A percentile compares a stretch with the other conserved stretches of the same genome.
These are phyloP conservation scores for Zygoascus bituminiphila DNA, from an alignment of 805 yeast genomes.

Conservation along the genomic window DNA sequence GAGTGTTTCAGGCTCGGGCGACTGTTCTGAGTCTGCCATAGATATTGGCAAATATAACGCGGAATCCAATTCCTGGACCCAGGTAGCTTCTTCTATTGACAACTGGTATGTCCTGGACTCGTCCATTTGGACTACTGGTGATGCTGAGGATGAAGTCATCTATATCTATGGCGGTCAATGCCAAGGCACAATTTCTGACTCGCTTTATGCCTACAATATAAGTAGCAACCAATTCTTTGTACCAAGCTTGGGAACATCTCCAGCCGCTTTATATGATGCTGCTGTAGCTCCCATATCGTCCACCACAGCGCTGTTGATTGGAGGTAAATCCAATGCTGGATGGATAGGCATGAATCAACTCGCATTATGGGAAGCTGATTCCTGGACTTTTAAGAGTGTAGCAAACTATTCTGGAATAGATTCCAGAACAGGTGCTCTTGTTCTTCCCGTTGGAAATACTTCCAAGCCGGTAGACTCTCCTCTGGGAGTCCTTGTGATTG, in stretches of 20 bases:
- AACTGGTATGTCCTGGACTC: conserved; percentile 20
- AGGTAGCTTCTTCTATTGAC: conserved; percentile 16
- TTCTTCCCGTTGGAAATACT: conserved; percentile 41
- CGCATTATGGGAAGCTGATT: conserved; percentile 60
- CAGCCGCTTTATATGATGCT: conserved; percentile 23
- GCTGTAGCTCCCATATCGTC: conserved; percentile 15
- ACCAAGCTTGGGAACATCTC: conserved; percentile 15
- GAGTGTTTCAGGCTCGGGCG: conserved; percentile 18
- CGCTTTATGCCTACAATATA: conserved; percentile 20
- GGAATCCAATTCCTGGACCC: conserved; percentile 17
- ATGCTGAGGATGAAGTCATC: conserved; percentile 11
- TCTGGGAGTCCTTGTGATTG: conserved; percentile 43
- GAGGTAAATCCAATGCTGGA: conserved; percentile 54
- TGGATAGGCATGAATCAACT: conserved; percentile 70
- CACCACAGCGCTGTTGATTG: conserved; percentile 39
- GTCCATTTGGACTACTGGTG: conserved; percentile 21
- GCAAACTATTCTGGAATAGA: conserved; percentile 34
- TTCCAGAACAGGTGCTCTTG: conserved; percentile 45
- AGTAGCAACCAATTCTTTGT: conserved; percentile 12
- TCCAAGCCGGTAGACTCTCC: conserved; percentile 7
- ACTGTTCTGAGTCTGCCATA: conserved; percentile 22
- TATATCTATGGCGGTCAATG: conserved; percentile 28
- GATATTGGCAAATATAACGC: conserved; percentile 19
- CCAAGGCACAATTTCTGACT: conserved; percentile 1
- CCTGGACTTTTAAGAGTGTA: conserved; percentile 53